Evolutionary conservation across 78 protist species (phyloP), one percentile per base, ranked within the genome.

Genomic region (Dictyostelium firmibasis): DNA sequence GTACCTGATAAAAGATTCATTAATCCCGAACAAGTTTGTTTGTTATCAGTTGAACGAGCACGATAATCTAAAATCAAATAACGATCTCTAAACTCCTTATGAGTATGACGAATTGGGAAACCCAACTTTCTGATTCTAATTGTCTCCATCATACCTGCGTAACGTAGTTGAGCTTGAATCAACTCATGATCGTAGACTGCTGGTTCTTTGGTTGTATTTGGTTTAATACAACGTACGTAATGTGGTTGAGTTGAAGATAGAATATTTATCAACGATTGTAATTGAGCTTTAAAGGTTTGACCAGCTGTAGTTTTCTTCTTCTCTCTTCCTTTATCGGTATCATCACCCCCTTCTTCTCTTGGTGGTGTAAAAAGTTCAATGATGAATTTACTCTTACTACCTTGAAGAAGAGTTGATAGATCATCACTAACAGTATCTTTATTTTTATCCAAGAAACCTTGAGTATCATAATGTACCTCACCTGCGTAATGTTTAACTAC

Each of bases 141-240:
- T 13, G 98, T 97, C 29, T 97, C 97, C 93, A 94, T 95, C 95
- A 72, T 79, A 84, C 98, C 98, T 1, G 96, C 96, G 43, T 89
- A 98, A 53, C 96, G 82, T 31, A 98, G 91, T 92, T 98, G 99
- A 41, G 78, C 91, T 82, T 92, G 93, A 29, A 92, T 82, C 36
- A 86, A n/a, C 43, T 43, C 92, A 23, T 50, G 78, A 44, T 94
- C 94, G 36, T 77, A 94, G 16, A 53, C 50, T 0, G 31, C 20
- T 36, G 97, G 91, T 11, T 75, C 83, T 35, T 96, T 92, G 23
- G 77, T 57, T 2, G 96, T 31, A 91, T 98, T 98, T 13, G 99
- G 99, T 91, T 98, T 98, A 84, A 98, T 72, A 91, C 99, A 98
- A 44, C 99, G 96, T 35, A 98, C 97, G 60, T 97, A 98, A 81